Base-by-base conservation (phyloP, 1,284 basidiomycete genomes). In the Leccinum fallax region DNA sequence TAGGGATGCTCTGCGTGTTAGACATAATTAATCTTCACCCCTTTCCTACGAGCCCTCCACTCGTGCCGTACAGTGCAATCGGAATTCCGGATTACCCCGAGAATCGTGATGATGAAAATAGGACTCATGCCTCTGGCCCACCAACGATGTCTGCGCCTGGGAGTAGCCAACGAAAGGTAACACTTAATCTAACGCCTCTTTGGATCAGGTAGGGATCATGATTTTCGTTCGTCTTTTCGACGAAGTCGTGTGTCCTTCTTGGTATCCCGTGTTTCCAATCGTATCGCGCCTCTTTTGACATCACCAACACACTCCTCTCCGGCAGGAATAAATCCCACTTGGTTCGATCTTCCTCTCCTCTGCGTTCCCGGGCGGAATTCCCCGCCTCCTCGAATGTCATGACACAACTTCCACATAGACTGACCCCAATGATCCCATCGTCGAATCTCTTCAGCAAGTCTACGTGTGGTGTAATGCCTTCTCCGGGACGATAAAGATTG, bases 371-470 rank as follows among this genome's bases (percentile, higher is more conserved):
- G 16, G 11, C 13, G 3, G 9, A 21, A 51, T 60, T 66, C 60
- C 69, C 71, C 53, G 76, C 74, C 21, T 68, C 63, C 32, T 75
- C 78, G 66, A 94, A 93, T 36, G 82, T 80, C 91, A 94, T 94
- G 11, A 86, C 86, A 55, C 86, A 90, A 15, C 87, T 85, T 53
- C 87, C 87, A 16, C 85, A 83, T 36, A 94, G 77, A 68, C 89
- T 92, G 61, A 94, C 82, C 11, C 90, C 90, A 38, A 94, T 81
- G 64, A 94, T 93, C 2, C 90, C 91, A 70, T 94, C 91, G 13
- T 83, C 90, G 69, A 88, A 94, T 19, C 93, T 83, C 49, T 81
- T 78, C 8, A 92, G 79, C 40, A 94, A 78, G 70, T 94, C 93
- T 52, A 94, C 84, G 67, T 94, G 92, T 0, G 90, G 82, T 1